A percentile compares a stretch with the other conserved stretches of the same genome.
Evolutionary conservation across 768 basidiomycete genomes (phyloP).

Genomic region (Coprinellus aureogranulatus): DNA sequence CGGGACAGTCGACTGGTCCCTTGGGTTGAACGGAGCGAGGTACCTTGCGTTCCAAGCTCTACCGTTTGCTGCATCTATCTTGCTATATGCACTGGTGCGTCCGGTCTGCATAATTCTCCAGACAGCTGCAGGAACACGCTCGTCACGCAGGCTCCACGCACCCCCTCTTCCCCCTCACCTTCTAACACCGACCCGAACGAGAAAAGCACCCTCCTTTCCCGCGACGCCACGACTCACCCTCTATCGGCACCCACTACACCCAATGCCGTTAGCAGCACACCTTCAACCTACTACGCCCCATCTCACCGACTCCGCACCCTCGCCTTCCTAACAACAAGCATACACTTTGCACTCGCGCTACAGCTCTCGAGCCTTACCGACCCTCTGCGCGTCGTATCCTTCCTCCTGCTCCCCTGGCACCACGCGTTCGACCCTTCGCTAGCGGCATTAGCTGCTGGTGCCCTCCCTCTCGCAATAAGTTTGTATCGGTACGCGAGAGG

Average conservation of each 20-base stretch:
- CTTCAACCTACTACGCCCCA: conserved; percentile 12
- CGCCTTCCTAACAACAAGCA: conserved; percentile 39
- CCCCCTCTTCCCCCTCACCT: background rate
- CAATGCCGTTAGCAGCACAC: conserved; percentile 9
- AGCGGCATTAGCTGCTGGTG: conserved; percentile 50
- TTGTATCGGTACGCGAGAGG: conserved; percentile 45
- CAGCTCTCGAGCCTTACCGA: conserved; percentile 54
- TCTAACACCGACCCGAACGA: background rate
- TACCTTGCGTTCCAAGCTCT: no score
- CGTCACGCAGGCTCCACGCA: background rate
- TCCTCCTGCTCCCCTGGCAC: conserved; percentile 50
- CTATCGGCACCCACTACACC: conserved; percentile 2
- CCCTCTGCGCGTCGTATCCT: conserved; percentile 46
- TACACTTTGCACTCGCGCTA: conserved; percentile 54
- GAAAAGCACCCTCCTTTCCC: background rate
- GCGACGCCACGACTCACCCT: background rate
- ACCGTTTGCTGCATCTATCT: no score
- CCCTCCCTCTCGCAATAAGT: conserved; percentile 43
- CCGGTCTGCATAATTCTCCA: no score
- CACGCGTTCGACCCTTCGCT: conserved; percentile 57
- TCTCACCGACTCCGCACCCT: conserved; percentile 31
- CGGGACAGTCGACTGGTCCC: no score
- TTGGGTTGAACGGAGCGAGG: no score
- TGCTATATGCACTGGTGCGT: no score
- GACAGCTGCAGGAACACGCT: no score